Evolutionary conservation across 495 filamentous ascomycete genomes (phyloP).

Genomic region (Xylaria telfairii): DNA sequence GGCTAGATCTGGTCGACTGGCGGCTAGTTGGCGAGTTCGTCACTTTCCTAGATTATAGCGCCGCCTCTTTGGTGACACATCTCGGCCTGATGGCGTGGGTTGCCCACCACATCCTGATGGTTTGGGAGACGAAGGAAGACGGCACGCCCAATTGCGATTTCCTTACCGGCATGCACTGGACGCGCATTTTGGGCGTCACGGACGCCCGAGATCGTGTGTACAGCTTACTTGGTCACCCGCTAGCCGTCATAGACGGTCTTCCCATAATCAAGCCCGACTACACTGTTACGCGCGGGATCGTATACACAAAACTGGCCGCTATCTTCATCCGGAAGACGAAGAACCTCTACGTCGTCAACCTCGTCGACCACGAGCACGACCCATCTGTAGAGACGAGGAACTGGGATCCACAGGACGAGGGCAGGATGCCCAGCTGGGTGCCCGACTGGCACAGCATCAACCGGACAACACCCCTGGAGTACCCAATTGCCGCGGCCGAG

Average conservation of each 20-base stretch:
- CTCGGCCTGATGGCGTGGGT: background rate
- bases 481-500: background rate
- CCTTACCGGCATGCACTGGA: background rate
- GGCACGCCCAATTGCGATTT: background rate
- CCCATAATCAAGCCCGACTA: background rate
- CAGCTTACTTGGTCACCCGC: background rate
- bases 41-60: background rate
- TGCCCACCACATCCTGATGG: slow-evolving; percentile 3
- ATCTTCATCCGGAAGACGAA: background rate
- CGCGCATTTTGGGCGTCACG: background rate
- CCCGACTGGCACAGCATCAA: slow-evolving; percentile 4
- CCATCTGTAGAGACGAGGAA: background rate
- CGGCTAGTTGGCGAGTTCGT: background rate
- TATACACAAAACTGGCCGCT: background rate
- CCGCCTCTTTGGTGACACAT: slow-evolving; percentile 1
- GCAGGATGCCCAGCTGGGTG: slow-evolving; percentile 1
- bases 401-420: background rate
- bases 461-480: background rate
- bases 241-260: background rate
- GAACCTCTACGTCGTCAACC: background rate
- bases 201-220: slow-evolving; percentile 1
- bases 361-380: background rate
- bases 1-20: background rate
- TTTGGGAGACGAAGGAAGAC: background rate
- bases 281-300: background rate